Percentiles rank a stretch among this genome's conserved stretches.
phyloP scores from a whole-genome alignment of 1,284 basidiomycete genomes.

The Irpex sp. region DNA sequence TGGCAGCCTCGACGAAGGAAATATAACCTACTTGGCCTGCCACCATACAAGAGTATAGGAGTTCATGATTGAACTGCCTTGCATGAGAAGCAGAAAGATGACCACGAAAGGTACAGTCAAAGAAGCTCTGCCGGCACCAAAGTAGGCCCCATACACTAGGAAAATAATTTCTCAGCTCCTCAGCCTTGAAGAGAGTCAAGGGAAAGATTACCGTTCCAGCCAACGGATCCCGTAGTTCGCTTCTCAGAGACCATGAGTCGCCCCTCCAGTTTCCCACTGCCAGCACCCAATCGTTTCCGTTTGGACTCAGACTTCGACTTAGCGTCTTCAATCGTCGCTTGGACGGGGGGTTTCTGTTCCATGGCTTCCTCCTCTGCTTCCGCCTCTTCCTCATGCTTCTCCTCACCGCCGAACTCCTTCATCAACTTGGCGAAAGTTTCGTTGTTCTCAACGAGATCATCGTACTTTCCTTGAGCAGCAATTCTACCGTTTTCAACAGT shows the following conservation, averaged over 20 bases:
- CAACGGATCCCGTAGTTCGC: conserved; percentile 64
- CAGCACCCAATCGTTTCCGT: conserved; percentile 40
- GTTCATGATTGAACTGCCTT: conserved; percentile 53
- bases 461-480: conserved; percentile 64
- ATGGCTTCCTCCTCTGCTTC: conserved; percentile 33
- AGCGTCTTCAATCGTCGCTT: conserved; percentile 31
- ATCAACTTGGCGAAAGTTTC: conserved; percentile 64
- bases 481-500: conserved; percentile 56
- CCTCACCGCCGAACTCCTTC: conserved; percentile 59
- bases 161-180: background rate
- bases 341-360: conserved; percentile 20
- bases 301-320: conserved; percentile 36
- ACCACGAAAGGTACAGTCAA: conserved; percentile 59
- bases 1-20: background rate
- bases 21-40: conserved; percentile 53
- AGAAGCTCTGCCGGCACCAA: conserved; percentile 58
- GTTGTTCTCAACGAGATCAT: conserved; percentile 45
- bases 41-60: conserved; percentile 71
- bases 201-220: conserved; percentile 40
- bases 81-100: conserved; percentile 57
- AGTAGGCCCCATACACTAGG: conserved; percentile 67
- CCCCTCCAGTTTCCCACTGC: conserved; percentile 61
- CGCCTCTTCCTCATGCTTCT: conserved; percentile 37
- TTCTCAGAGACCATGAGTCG: conserved; percentile 61
- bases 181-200: background rate